Base-by-base conservation (phyloP, 352 stramenopile species). In the Phytopythium helicoides region DNA sequence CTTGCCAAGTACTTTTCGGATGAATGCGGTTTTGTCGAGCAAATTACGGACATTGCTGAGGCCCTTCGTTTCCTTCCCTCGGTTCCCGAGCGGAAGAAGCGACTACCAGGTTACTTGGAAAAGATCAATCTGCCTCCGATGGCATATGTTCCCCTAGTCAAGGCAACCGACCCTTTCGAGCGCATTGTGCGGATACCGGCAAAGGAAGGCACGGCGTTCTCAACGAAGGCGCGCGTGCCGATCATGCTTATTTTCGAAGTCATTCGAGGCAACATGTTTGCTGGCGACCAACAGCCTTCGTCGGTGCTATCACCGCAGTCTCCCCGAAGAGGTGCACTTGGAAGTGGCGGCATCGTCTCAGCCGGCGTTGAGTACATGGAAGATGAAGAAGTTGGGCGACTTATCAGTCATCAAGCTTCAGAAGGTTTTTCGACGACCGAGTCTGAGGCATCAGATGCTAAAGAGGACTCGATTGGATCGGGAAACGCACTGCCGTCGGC, bases 231-330 rank as follows among this genome's bases (percentile, higher is more conserved):
- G 16, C 83, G 86, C 19, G 86, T 93, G 22, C 86, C 84, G 22
- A 93, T 93, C 56, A 73, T 95, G 73, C 59, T 95, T 36, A 91
- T 94, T 22, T 95, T 95, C 49, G 86, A 95, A 56, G 86, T 95
- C 19, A 89, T 92, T 46, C 86, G 80, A 41, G 87, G 81, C 7
- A 83, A 90, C 38, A 66, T 78, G 51, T 86, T 86, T 28, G 56
- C 65, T 12, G 70, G 76, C 5, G 71, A 81, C 11, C 70, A 81
- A 58, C 65, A 74, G 42, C 60, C 75, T 33, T 33, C 28, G 40
- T 62, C 64, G 1, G 34, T 78, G 10, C 46, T 81, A 39, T 90
- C 78, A 1, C 81, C 81, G 3, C 73, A 60, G 12, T 90, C 81
- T 3, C 81, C 77, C 52, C 59, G 62, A n/a, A 64, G 58, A 41